Percentiles rank a stretch among this genome's conserved stretches.
These are phyloP conservation scores for Erythrophleum ivorense DNA, from an alignment of 331 rosid species.

Conservation along the genomic window DNA sequence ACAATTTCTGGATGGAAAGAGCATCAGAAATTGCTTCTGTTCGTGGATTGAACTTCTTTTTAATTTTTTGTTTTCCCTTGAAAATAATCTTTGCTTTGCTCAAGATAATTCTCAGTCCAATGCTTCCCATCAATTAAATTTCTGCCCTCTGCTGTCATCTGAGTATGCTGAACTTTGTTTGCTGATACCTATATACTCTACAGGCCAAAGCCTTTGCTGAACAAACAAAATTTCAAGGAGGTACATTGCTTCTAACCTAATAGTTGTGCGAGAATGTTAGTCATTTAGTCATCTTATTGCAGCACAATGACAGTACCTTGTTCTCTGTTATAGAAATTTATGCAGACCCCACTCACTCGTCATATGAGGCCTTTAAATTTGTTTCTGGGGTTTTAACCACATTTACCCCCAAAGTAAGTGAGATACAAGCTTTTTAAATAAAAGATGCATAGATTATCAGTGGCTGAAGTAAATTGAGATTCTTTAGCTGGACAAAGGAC, in stretches of 20 bases:
- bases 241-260: constrained; percentile 49
- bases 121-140: constrained; percentile 26
- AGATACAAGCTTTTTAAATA: constrained; percentile 1
- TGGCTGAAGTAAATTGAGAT: constrained; percentile 11
- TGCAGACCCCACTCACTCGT: constrained; percentile 82
- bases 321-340: constrained; percentile 71
- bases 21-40: background rate
- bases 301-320: constrained; percentile 35
- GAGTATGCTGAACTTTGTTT: constrained; percentile 21
- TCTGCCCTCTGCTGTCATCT: constrained; percentile 22
- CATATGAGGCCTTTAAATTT: constrained; percentile 78
- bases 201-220: constrained; percentile 77
- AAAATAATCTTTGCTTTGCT: no score
- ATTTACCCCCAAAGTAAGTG: constrained; percentile 86
- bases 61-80: background rate
- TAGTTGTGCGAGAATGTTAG: constrained; percentile 19
- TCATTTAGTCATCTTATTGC: constrained; percentile 28
- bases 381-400: constrained; percentile 78
- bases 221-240: constrained; percentile 89
- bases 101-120: background rate
- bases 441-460: background rate
- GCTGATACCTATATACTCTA: constrained; percentile 35
- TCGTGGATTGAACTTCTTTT: background rate
- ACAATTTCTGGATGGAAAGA: background rate
- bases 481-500: constrained; percentile 26